Base-by-base conservation (phyloP, 306 rosid genomes). In the Medicago ruthenica region DNA sequence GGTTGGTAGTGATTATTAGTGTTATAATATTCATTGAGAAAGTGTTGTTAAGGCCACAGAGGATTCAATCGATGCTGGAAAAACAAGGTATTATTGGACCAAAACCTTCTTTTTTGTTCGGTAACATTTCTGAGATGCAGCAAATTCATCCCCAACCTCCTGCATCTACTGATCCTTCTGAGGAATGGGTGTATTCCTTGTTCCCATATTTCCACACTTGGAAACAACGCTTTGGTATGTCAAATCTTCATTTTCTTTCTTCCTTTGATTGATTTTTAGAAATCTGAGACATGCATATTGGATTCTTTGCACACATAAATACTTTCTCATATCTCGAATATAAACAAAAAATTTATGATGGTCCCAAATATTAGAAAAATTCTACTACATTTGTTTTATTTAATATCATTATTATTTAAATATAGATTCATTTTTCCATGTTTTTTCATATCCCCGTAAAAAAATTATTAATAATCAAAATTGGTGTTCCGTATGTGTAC, bases 31-130 rank as follows among this genome's bases (percentile, higher is more conserved):
- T 70, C 16, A 34, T 63, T 18, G 11, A 64, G 24, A 70, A 79
- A 14, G 1, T 82, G 0, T 77, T 75, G 76, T 48, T 16, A 31
- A 47, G 3, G 53, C 82, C 85, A 6, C 20, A 22, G 47, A 72
- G 85, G 76, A 77, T 82, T 14, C 24, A 75, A 55, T 22, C 42
- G 1, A 42, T 59, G 27, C 67, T 82, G 45, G 54, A 58, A 15
- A 77, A 77, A 34, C 82, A 76, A 74, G 72, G 75, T 58, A 83
- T 83, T 72, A 70, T 40, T 1, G 86, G 86, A 66, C 83, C 86
- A 63, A 70, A 67, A 0, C 81, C 83, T 74, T 69, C 66, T 5
- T 83, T 83, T 7, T 80, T 76, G 4, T 79, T 20, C 1, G 86
- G 83, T 1, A 83, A 69, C 62, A 20, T 64, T 41, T 34, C 59